Percentiles rank a stretch among this genome's conserved stretches.
phyloP scores from a whole-genome alignment of 2,329 filamentous ascomycete genomes.

The Macroventuria anomochaeta region DNA sequence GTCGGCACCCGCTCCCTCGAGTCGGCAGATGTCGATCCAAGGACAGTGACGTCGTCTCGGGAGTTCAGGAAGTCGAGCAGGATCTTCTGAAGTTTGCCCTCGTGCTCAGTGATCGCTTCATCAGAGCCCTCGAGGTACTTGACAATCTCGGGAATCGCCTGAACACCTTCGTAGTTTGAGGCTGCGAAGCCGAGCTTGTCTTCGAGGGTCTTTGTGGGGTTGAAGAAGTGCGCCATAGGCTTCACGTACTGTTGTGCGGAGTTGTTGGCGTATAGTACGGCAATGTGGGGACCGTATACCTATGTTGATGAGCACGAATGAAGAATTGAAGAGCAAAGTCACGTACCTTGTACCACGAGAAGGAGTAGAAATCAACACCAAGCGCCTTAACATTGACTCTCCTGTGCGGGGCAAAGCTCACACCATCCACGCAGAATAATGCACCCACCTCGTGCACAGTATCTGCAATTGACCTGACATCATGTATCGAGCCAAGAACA shows the following conservation, averaged over 20 bases:
- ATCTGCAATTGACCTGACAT: constrained; percentile 63
- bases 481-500: constrained; percentile 73
- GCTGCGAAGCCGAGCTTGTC: constrained; percentile 73
- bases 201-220: constrained; percentile 63
- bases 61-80: constrained; percentile 66
- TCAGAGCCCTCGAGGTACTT: constrained; percentile 62
- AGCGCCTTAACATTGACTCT: constrained; percentile 71
- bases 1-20: constrained; percentile 64
- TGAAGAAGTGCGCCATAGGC: constrained; percentile 73
- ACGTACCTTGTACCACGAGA: constrained; percentile 76
- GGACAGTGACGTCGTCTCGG: constrained; percentile 62
- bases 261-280: constrained; percentile 70
- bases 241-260: constrained; percentile 62
- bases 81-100: constrained; percentile 64
- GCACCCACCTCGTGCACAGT: constrained; percentile 61
- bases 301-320: constrained; percentile 19
- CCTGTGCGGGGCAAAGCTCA: constrained; percentile 77
- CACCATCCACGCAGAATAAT: constrained; percentile 75
- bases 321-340: background rate
- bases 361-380: constrained; percentile 77
- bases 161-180: constrained; percentile 73
- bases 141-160: constrained; percentile 66
- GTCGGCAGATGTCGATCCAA: constrained; percentile 61
- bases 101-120: constrained; percentile 61
- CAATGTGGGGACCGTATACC: constrained; percentile 77